Conservation (phyloP, 176 grass and related monocot species). For the Eleusine coracana region DNA sequence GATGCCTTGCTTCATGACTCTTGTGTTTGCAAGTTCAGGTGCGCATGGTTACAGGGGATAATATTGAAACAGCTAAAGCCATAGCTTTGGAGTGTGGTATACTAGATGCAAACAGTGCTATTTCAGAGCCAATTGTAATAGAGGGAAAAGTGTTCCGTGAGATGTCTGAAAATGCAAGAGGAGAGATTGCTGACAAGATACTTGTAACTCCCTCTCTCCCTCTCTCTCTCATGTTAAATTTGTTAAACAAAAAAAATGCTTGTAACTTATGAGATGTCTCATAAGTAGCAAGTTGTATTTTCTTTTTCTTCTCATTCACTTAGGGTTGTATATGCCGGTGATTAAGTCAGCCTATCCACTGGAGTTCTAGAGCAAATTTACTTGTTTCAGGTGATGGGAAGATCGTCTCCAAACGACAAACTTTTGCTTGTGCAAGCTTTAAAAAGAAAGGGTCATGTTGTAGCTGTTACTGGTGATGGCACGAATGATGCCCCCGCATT, state of each 20-base stretch:
- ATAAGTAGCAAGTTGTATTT: neutral
- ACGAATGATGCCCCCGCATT: conserved; percentile 98
- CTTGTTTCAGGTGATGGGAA: conserved; percentile 86
- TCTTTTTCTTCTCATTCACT: neutral
- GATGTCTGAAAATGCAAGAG: conserved; percentile 64
- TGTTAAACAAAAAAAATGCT: neutral
- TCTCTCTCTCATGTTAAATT: neutral
- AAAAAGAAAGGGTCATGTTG: conserved; percentile 86
- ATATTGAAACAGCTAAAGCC: conserved; percentile 92
- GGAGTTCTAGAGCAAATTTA: conserved; percentile 33
- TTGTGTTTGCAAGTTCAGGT: conserved; percentile 57
- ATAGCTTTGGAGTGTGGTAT: conserved; percentile 98
- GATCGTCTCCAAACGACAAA: conserved; percentile 97
- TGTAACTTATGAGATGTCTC: conserved; percentile 12
- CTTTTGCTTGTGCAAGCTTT: conserved; percentile 94
- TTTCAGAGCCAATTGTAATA: conserved; percentile 60
- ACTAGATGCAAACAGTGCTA: conserved; percentile 51
- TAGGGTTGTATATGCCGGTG: neutral
- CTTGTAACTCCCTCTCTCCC: conserved; percentile 51
- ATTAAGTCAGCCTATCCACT: neutral
- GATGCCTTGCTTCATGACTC: conserved; percentile 10
- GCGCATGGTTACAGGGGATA: conserved; percentile 98
- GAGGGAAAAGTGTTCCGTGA: conserved; percentile 87
- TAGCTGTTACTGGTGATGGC: conserved; percentile 97
- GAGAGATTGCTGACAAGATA: conserved; percentile 73